These are phyloP conservation scores for Penicillium silybi DNA, from an alignment of 495 filamentous ascomycete species.

Conservation along the genomic window DNA sequence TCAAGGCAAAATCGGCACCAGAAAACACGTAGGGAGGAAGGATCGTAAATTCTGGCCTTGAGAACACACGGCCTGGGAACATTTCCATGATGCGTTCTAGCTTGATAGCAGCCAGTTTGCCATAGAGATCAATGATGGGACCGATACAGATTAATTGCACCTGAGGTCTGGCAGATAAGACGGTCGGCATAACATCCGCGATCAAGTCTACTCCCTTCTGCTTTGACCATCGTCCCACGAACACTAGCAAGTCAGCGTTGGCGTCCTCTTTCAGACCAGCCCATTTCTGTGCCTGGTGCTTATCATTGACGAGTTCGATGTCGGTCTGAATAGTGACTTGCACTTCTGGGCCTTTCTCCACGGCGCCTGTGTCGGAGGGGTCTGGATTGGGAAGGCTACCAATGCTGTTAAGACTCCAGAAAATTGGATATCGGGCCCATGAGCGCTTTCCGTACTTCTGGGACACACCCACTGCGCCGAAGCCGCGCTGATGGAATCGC, in stretches of 20 bases:
- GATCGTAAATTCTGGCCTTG: slow-evolving; percentile 65
- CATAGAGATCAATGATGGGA: slow-evolving; percentile 67
- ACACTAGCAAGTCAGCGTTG: slow-evolving; percentile 63
- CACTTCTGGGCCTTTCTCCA: slow-evolving; percentile 29
- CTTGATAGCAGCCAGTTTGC: slow-evolving; percentile 65
- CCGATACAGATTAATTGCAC: slow-evolving; percentile 62
- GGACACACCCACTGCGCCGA: slow-evolving; percentile 62
- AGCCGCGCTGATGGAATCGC: slow-evolving; percentile 60
- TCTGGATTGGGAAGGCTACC: slow-evolving; percentile 59
- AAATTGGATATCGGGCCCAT: slow-evolving; percentile 62
- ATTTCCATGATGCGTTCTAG: slow-evolving; percentile 59
- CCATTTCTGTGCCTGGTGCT: slow-evolving; percentile 62
- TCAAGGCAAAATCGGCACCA: slow-evolving; percentile 70
- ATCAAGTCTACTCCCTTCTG: slow-evolving; percentile 71
- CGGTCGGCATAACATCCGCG: slow-evolving; percentile 61
- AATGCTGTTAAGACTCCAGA: slow-evolving; percentile 62
- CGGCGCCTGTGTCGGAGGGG: slow-evolving; percentile 35
- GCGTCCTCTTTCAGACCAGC: slow-evolving; percentile 56
- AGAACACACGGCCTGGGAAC: slow-evolving; percentile 63
- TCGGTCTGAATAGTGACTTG: slow-evolving; percentile 36
- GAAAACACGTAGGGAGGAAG: slow-evolving; percentile 67
- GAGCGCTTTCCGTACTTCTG: slow-evolving; percentile 65
- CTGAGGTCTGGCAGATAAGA: slow-evolving; percentile 57
- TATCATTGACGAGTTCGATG: slow-evolving; percentile 38
- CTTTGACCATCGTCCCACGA: slow-evolving; percentile 68